phyloP scores from a whole-genome alignment of 2,329 filamentous ascomycete species.

The Torrubiella hemipterigena region DNA sequence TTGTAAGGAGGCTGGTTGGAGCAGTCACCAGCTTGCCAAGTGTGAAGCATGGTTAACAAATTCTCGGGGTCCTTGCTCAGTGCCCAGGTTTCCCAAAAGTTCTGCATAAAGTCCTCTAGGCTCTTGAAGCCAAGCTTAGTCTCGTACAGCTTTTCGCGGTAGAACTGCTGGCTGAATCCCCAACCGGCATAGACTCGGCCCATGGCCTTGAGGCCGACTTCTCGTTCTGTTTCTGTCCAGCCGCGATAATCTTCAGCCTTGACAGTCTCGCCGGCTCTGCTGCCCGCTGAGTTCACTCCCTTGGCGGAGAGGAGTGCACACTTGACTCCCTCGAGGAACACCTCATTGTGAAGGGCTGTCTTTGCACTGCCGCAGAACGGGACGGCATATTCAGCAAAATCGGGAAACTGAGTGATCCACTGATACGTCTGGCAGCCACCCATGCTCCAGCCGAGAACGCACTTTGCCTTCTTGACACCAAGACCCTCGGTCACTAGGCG shows the following conservation, averaged over 20 bases:
- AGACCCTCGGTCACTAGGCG: conserved; percentile 26
- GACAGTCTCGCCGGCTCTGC: conserved; percentile 15
- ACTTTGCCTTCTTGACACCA: conserved; percentile 27
- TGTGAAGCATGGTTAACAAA: conserved; percentile 61
- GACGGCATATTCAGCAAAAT: conserved; percentile 31
- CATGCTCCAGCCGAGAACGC: conserved; percentile 45
- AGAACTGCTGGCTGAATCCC: conserved; percentile 73
- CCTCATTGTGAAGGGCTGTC: conserved; percentile 39
- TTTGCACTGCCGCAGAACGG: conserved; percentile 37
- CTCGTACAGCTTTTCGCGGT: conserved; percentile 59
- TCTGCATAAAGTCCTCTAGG: conserved; percentile 62
- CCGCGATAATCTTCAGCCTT: conserved; percentile 8
- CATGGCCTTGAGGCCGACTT: conserved; percentile 50
- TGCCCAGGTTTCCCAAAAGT: conserved; percentile 68
- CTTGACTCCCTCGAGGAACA: conserved; percentile 42
- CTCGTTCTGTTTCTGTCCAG: conserved; percentile 29
- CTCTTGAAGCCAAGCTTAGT: conserved; percentile 50
- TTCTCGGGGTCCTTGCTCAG: conserved; percentile 65
- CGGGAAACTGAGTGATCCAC: conserved; percentile 34
- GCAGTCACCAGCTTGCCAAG: conserved; percentile 66
- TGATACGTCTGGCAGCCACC: conserved; percentile 42
- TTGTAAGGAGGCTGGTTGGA: conserved; percentile 58
- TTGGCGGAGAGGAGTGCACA: conserved; percentile 29
- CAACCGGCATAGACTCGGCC: conserved; percentile 68
- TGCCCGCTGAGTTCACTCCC: conserved; percentile 37